Evolutionary conservation across 1,139 yeast genomes (phyloP).

Genomic region (Geotrichum aggregatum): DNA sequence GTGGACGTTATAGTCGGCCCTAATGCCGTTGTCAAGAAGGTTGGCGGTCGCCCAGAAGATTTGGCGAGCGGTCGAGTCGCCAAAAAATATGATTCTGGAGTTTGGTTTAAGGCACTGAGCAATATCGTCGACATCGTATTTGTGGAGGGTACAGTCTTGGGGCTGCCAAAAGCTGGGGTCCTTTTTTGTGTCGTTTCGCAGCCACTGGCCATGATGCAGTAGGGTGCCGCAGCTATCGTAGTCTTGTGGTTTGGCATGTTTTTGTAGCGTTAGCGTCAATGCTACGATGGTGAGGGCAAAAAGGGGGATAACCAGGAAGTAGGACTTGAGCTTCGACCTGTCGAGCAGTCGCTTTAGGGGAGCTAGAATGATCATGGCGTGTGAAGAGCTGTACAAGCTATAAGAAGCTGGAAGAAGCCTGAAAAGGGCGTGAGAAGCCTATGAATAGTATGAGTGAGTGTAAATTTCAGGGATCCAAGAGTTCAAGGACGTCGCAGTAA

Average conservation of each 20-base stretch:
- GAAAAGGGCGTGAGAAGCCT: no score
- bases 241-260: neutral
- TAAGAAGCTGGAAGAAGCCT: no score
- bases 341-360: no score
- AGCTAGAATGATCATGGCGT: no score
- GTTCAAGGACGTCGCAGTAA: no score
- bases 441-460: no score
- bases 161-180: slow-evolving; percentile 13
- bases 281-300: neutral
- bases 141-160: slow-evolving; percentile 4
- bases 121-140: slow-evolving; percentile 6
- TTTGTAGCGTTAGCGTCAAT: neutral
- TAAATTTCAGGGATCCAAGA: no score
- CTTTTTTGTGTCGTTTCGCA: neutral
- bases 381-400: no score
- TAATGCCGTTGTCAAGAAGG: slow-evolving; percentile 2
- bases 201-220: slow-evolving; percentile 8
- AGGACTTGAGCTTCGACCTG: neutral
- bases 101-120: slow-evolving; percentile 7
- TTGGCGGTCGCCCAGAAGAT: slow-evolving; percentile 14
- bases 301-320: neutral
- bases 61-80: slow-evolving; percentile 19
- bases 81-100: slow-evolving; percentile 9
- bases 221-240: slow-evolving; percentile 1
- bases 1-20: slow-evolving; percentile 11